phyloP scores from a whole-genome alignment of 2,329 filamentous ascomycete genomes.

The Colletotrichum brevisporum region DNA sequence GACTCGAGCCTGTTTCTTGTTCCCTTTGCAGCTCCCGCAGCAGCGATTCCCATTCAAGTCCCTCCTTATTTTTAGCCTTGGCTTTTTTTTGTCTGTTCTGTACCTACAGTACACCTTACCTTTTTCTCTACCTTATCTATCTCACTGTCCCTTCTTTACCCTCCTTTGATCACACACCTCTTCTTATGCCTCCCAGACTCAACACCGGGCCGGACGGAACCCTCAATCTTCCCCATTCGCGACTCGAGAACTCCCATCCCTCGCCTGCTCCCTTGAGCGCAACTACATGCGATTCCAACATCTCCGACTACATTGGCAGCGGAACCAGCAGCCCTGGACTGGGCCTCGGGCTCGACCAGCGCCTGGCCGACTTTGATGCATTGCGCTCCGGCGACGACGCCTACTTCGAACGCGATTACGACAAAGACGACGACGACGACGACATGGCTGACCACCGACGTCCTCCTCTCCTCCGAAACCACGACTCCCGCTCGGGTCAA shows the following conservation, averaged over 20 bases:
- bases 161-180: slow-evolving; percentile 23
- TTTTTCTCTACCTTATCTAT: slow-evolving; percentile 12
- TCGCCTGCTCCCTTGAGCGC: slow-evolving; percentile 23
- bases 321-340: slow-evolving; percentile 34
- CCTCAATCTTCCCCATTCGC: slow-evolving; percentile 33
- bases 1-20: slow-evolving; percentile 24
- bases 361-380: slow-evolving; percentile 40
- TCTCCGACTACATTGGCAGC: slow-evolving; percentile 39
- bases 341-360: slow-evolving; percentile 34
- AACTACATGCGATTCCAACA: slow-evolving; percentile 41
- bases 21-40: slow-evolving; percentile 28
- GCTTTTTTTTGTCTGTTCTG: background rate
- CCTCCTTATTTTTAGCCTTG: slow-evolving; percentile 35
- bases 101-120: too few species aligned
- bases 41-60: slow-evolving; percentile 32
- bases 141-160: slow-evolving; percentile 1
- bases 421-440: slow-evolving; percentile 55
- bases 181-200: slow-evolving; percentile 41
- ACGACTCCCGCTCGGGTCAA: slow-evolving; percentile 60
- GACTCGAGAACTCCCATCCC: slow-evolving; percentile 28
- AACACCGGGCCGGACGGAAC: slow-evolving; percentile 37
- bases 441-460: slow-evolving; percentile 61
- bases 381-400: slow-evolving; percentile 41
- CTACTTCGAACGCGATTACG: slow-evolving; percentile 49
- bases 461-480: slow-evolving; percentile 61